A percentile compares a stretch with the other conserved stretches of the same genome.
These are phyloP conservation scores for Syzygium jambos DNA, from an alignment of 345 rosid genomes.

Conservation along the genomic window DNA sequence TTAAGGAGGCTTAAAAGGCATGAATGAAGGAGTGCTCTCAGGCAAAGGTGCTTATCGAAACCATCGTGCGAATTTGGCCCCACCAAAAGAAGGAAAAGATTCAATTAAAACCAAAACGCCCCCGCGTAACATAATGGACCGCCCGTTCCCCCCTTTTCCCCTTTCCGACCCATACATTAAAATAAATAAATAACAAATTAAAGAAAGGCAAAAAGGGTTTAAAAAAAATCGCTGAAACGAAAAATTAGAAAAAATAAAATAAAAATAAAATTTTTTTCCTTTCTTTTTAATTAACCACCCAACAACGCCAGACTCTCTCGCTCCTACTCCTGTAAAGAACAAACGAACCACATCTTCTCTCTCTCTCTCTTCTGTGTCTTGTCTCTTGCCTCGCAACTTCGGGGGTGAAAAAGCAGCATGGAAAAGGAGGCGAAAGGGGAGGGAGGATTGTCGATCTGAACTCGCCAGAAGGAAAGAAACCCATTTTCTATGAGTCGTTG, in stretches of 20 bases:
- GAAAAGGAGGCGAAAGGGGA: not conserved
- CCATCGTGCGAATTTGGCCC: not conserved
- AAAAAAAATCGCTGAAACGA: not conserved
- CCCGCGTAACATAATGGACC: not conserved
- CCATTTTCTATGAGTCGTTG: not conserved
- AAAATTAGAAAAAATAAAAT: not conserved
- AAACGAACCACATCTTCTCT: not conserved
- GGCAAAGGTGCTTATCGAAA: not conserved
- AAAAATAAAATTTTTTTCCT: not conserved
- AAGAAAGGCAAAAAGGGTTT: not conserved
- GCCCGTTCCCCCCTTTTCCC: not conserved
- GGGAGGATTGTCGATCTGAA: not conserved
- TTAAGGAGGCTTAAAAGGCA: too few species aligned
- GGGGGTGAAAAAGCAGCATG: not conserved
- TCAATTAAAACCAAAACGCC: not conserved
- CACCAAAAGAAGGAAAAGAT: not conserved
- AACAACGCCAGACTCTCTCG: not conserved
- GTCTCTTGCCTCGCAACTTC: not conserved
- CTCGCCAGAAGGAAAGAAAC: not conserved
- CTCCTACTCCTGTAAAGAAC: not conserved
- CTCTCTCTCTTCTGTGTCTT: conserved; percentile 1
- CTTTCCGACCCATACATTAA: not conserved
- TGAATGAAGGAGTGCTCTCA: not conserved
- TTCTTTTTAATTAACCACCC: not conserved
- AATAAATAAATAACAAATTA: not conserved